Percentiles rank a stretch among this genome's conserved stretches.
These are phyloP conservation scores for Jatropha podagrica DNA, from an alignment of 441 rosid species.

Conservation along the genomic window DNA sequence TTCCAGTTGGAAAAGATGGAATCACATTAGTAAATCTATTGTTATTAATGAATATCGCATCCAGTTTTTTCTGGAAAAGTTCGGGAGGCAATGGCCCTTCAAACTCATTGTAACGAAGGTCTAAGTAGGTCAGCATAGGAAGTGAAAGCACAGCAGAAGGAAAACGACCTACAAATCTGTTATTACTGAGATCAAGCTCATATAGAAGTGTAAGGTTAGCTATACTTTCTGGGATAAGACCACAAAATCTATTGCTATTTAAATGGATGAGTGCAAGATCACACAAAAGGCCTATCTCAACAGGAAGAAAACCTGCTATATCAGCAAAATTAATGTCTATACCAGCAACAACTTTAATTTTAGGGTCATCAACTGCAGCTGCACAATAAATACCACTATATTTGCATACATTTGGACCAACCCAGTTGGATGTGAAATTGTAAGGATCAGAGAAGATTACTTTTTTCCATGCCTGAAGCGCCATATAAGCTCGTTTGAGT, in stretches of 20 bases:
- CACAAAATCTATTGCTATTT: slow-evolving; percentile 85
- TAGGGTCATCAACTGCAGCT: slow-evolving; percentile 38
- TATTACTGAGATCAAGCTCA: slow-evolving; percentile 90
- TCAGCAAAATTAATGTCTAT: slow-evolving; percentile 72
- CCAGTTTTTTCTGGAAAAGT: slow-evolving; percentile 67
- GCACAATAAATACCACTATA: slow-evolving; percentile 72
- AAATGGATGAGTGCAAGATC: slow-evolving; percentile 75
- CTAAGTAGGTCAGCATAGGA: slow-evolving; percentile 60
- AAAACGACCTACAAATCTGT: slow-evolving; percentile 76
- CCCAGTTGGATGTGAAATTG: slow-evolving; percentile 76
- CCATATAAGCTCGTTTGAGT: slow-evolving; percentile 65
- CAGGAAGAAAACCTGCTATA: slow-evolving; percentile 81
- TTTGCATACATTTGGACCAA: slow-evolving; percentile 67
- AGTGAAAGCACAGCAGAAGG: slow-evolving; percentile 69
- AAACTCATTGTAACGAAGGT: slow-evolving; percentile 82
- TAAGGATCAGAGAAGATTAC: slow-evolving; percentile 87
- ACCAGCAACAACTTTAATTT: slow-evolving; percentile 61
- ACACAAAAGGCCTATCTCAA: slow-evolving; percentile 66
- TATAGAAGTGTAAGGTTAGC: slow-evolving; percentile 59
- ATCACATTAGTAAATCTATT: slow-evolving; percentile 59
- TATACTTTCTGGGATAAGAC: slow-evolving; percentile 55
- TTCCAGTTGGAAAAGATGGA: slow-evolving; percentile 42
- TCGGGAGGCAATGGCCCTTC: slow-evolving; percentile 78
- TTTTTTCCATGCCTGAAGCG: slow-evolving; percentile 71
- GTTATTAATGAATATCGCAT: slow-evolving; percentile 79